phyloP scores from a whole-genome alignment of 148 eudicot species.

The Vaccinium myrtillus region DNA sequence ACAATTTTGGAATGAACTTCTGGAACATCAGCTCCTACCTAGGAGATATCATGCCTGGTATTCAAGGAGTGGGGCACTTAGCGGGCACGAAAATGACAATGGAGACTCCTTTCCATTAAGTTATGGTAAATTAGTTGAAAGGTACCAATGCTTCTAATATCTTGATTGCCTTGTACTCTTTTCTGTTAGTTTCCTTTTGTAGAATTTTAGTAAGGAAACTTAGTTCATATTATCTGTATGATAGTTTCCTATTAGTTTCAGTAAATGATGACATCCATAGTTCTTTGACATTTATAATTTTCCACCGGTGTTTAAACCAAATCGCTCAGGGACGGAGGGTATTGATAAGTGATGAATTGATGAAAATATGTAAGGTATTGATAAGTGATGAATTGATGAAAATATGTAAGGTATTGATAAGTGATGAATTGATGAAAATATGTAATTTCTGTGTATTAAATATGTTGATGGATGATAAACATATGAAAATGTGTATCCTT shows the following conservation, averaged over 20 bases:
- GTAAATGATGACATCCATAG: background rate
- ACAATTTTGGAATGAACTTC: constrained; percentile 65
- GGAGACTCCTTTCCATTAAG: constrained; percentile 73
- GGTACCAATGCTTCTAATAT: constrained; percentile 34
- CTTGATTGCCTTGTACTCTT: constrained; percentile 2
- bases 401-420: no score
- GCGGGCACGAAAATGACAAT: constrained; percentile 58
- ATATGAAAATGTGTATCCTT: no score
- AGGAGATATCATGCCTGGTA: constrained; percentile 98
- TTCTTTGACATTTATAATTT: background rate
- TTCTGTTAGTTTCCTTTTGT: background rate
- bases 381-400: no score
- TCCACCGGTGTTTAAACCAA: background rate
- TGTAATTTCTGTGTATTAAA: no score
- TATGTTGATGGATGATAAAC: no score
- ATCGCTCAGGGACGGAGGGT: background rate
- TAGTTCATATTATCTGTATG: background rate
- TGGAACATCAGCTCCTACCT: constrained; percentile 85
- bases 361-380: no score
- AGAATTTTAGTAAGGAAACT: background rate
- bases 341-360: no score
- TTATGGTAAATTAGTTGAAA: constrained; percentile 53
- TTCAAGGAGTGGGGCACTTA: constrained; percentile 57
- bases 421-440: no score
- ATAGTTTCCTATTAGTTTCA: background rate